These are phyloP conservation scores for Tolypocladium album DNA, from an alignment of 2,329 filamentous ascomycete genomes.

Conservation along the genomic window DNA sequence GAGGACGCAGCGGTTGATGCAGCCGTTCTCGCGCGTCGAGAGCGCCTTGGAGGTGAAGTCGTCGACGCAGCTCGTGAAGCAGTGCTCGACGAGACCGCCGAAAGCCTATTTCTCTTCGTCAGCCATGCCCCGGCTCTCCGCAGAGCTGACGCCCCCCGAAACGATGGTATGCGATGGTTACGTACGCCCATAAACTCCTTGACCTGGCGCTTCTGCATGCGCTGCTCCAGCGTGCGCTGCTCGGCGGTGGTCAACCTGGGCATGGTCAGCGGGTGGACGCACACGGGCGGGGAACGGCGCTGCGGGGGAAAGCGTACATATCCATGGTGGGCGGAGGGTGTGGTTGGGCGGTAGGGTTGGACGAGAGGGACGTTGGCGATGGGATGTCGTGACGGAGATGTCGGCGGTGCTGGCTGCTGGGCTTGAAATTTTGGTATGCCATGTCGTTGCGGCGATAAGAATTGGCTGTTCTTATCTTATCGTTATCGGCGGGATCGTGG, in stretches of 20 bases:
- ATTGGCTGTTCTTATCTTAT: not conserved
- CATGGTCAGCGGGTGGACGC: constrained; percentile 3
- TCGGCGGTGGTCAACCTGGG: constrained; percentile 60
- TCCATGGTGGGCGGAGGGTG: constrained; percentile 6
- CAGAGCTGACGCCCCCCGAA: not conserved
- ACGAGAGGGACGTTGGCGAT: not conserved
- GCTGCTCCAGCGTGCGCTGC: constrained; percentile 84
- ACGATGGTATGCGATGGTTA: constrained; percentile 9
- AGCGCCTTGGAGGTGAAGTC: constrained; percentile 98
- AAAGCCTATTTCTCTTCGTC: constrained; percentile 19
- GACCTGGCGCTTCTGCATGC: constrained; percentile 97
- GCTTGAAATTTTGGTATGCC: constrained; percentile 16
- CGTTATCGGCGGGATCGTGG: not conserved
- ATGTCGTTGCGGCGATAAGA: not conserved
- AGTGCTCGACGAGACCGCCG: constrained; percentile 55
- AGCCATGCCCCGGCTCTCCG: not conserved
- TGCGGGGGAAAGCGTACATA: constrained; percentile 3
- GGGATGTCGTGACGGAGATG: constrained; percentile 1
- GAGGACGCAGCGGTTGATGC: constrained; percentile 88
- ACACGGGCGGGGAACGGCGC: not conserved
- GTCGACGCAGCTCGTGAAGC: constrained; percentile 95
- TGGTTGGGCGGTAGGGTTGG: not conserved
- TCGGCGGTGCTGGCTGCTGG: not conserved
- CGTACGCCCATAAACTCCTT: constrained; percentile 97
- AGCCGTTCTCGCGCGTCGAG: constrained; percentile 77